Evolutionary conservation across 495 filamentous ascomycete genomes (phyloP).

Genomic region (Daldinia bambusicola): DNA sequence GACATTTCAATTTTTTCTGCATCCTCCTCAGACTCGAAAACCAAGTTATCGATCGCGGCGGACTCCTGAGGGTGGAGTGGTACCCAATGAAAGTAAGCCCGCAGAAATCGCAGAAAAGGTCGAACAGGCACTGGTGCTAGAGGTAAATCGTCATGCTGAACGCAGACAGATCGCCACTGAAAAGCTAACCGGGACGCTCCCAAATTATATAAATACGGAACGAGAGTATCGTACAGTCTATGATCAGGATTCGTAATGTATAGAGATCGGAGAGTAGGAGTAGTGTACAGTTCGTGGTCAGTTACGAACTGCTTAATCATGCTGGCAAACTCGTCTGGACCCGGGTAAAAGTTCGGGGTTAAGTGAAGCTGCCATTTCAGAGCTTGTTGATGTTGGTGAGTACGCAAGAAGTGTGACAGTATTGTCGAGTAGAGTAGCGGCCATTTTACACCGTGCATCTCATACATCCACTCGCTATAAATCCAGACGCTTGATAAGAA

Average conservation of each 20-base stretch:
- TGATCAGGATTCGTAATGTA: constrained; percentile 63
- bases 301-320: constrained; percentile 50
- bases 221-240: constrained; percentile 68
- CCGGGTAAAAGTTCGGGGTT: constrained; percentile 48
- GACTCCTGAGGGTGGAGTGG: constrained; percentile 31
- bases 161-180: constrained; percentile 64
- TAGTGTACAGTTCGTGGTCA: constrained; percentile 41
- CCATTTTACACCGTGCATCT: constrained; percentile 61
- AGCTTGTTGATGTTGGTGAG: constrained; percentile 45
- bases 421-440: constrained; percentile 52
- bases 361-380: constrained; percentile 54
- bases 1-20: constrained; percentile 36
- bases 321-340: constrained; percentile 42
- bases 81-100: constrained; percentile 46
- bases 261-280: constrained; percentile 53
- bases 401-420: constrained; percentile 50
- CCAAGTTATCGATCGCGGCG: constrained; percentile 15
- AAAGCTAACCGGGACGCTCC: constrained; percentile 62
- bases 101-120: constrained; percentile 52
- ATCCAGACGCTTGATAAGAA: constrained; percentile 61
- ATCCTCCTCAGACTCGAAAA: constrained; percentile 27
- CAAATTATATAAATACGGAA: constrained; percentile 64
- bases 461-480: constrained; percentile 66
- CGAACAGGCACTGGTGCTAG: constrained; percentile 31
- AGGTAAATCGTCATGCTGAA: constrained; percentile 49